Conservation (phyloP, 139 green algal genomes). For the Zygnema cylindricum region DNA sequence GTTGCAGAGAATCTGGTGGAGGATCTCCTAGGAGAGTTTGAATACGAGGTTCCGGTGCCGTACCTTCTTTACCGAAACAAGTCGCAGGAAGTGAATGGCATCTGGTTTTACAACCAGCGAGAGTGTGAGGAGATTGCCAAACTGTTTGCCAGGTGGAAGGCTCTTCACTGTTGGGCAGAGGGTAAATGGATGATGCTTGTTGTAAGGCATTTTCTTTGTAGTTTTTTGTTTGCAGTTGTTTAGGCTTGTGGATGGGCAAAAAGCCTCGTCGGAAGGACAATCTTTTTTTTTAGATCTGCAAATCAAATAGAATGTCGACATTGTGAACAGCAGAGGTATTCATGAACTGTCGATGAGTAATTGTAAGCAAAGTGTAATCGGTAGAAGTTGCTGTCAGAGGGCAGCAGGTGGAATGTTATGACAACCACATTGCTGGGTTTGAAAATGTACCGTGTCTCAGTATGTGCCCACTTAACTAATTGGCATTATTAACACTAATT, state of each 20-base stretch:
- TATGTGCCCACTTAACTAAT: too few relatives aligned
- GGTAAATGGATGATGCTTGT: background rate
- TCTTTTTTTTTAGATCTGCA: background rate
- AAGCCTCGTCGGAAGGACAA: background rate
- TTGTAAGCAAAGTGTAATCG: too few relatives aligned
- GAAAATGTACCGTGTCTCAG: too few relatives aligned
- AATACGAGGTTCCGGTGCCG: conserved; percentile 78
- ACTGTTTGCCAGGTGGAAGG: conserved; percentile 66
- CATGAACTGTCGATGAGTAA: too few relatives aligned
- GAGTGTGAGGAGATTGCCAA: conserved; percentile 75
- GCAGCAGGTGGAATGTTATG: too few relatives aligned
- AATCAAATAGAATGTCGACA: too few relatives aligned
- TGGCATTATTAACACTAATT: too few relatives aligned
- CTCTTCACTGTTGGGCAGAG: conserved; percentile 1
- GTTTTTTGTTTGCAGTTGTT: conserved; percentile 6
- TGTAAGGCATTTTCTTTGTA: background rate
- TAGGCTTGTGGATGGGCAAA: background rate
- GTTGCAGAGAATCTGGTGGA: conserved; percentile 80
- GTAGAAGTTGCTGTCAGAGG: too few relatives aligned
- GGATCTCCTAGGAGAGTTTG: conserved; percentile 72
- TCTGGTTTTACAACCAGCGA: conserved; percentile 89
- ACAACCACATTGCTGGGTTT: too few relatives aligned
- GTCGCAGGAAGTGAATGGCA: conserved; percentile 81
- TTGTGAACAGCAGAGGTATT: too few relatives aligned
- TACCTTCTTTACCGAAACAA: conserved; percentile 88